Percentiles rank a stretch among this genome's conserved stretches.
These are phyloP conservation scores for Rosa persica DNA, from an alignment of 306 rosid species.

Conservation along the genomic window DNA sequence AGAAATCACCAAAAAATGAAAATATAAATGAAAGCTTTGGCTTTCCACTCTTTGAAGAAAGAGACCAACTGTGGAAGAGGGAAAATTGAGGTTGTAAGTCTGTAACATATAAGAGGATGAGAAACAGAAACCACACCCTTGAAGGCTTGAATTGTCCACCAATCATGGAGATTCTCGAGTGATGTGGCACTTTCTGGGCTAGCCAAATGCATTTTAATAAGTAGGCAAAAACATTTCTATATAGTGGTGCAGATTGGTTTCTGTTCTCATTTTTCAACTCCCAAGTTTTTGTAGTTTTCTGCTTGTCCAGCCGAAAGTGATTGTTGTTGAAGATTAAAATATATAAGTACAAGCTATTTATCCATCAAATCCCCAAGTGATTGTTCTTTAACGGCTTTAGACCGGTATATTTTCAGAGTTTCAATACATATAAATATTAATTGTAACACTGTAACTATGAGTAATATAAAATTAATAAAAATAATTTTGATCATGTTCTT, in stretches of 20 bases:
- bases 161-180: slow-evolving; percentile 26
- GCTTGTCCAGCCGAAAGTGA: not conserved
- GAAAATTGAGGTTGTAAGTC: not conserved
- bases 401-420: too few relatives aligned
- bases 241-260: not conserved
- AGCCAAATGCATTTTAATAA: not conserved
- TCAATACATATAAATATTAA: too few relatives aligned
- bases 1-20: not conserved
- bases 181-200: slow-evolving; percentile 32
- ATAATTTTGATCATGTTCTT: not conserved
- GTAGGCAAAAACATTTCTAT: not conserved
- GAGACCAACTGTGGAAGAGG: not conserved
- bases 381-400: too few relatives aligned
- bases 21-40: not conserved
- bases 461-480: too few relatives aligned
- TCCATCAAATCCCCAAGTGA: not conserved
- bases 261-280: not conserved
- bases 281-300: not conserved
- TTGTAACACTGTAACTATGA: too few relatives aligned
- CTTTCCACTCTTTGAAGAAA: not conserved
- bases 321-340: not conserved
- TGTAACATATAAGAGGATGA: slow-evolving; percentile 1
- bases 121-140: slow-evolving; percentile 23
- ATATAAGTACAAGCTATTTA: not conserved
- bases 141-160: slow-evolving; percentile 16